Conservation (phyloP, 2,329 filamentous ascomycete genomes). For the Aureobasidium sp. region DNA sequence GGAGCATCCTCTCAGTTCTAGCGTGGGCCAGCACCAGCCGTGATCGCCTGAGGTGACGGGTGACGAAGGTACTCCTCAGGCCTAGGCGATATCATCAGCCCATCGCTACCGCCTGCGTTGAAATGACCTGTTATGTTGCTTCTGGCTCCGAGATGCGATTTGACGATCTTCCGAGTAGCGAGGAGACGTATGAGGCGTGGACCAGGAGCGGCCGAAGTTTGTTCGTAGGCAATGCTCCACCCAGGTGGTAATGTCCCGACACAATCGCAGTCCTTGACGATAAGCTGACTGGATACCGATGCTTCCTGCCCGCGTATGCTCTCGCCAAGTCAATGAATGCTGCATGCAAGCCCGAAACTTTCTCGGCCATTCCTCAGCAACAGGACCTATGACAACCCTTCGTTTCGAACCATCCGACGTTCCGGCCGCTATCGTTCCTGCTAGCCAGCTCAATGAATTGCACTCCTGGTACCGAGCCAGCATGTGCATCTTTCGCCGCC, state of each 20-base stretch:
- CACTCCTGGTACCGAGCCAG: constrained; percentile 5
- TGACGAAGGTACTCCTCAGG: constrained; percentile 6
- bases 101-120: background rate
- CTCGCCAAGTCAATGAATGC: constrained; percentile 8
- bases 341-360: constrained; percentile 2
- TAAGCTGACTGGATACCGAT: constrained; percentile 41
- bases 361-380: background rate
- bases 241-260: constrained; percentile 15
- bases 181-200: constrained; percentile 22
- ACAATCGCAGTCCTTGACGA: constrained; percentile 31
- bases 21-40: constrained; percentile 29
- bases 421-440: background rate
- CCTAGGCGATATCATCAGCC: constrained; percentile 6
- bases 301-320: constrained; percentile 19
- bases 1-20: constrained; percentile 37
- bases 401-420: background rate
- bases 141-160: background rate
- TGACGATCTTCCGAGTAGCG: constrained; percentile 28
- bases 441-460: background rate
- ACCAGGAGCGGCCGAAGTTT: constrained; percentile 1
- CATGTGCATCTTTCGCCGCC: background rate
- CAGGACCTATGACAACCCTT: background rate
- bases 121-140: background rate
- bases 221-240: background rate
- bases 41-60: constrained; percentile 18